phyloP scores from a whole-genome alignment of 139 green algal genomes.

The Chlamydomonas sphaeroides region DNA sequence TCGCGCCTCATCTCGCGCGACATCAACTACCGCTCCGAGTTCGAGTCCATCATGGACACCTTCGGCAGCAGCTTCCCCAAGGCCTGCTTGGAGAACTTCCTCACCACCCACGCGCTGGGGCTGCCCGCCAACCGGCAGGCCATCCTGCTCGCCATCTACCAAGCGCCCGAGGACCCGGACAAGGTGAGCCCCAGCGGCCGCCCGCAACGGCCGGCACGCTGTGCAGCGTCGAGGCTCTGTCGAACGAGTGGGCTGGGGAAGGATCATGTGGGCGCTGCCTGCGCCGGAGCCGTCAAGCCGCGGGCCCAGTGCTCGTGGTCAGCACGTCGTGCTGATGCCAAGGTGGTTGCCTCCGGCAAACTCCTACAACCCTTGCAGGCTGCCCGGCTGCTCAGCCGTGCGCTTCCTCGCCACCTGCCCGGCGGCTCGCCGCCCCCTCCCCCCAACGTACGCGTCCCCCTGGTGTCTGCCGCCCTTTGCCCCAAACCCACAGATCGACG shows the following conservation, averaged over 20 bases:
- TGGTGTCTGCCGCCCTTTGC: too few relatives aligned
- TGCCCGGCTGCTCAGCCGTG: too few relatives aligned
- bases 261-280: too few relatives aligned
- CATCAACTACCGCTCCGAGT: conserved; percentile 21
- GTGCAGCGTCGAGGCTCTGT: neutral
- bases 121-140: neutral
- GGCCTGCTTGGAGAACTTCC: neutral
- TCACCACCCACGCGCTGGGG: neutral
- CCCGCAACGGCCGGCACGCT: neutral
- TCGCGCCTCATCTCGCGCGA: neutral
- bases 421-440: too few relatives aligned
- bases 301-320: too few relatives aligned
- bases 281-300: too few relatives aligned
- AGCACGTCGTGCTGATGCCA: too few relatives aligned
- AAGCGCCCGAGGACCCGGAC: neutral
- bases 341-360: too few relatives aligned
- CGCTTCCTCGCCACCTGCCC: too few relatives aligned
- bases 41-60: conserved; percentile 16
- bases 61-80: neutral
- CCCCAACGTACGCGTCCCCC: too few relatives aligned
- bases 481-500: conserved; percentile 20
- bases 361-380: too few relatives aligned
- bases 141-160: neutral
- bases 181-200: neutral
- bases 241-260: neutral